These are phyloP conservation scores for Penicillium ucsense DNA, from an alignment of 495 filamentous ascomycete species.

Conservation along the genomic window DNA sequence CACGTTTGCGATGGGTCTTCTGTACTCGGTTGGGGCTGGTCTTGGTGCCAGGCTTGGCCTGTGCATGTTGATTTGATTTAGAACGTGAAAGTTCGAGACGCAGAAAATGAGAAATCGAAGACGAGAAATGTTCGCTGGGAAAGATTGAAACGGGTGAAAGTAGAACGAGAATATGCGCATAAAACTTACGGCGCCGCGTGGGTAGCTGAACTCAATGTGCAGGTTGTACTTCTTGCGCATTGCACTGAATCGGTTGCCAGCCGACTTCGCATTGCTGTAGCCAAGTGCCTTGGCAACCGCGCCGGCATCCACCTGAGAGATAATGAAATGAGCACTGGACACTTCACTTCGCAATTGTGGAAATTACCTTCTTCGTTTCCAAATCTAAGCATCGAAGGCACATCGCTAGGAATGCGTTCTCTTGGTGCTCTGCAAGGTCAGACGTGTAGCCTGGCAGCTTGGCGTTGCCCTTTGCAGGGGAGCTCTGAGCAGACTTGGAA, in stretches of 20 bases:
- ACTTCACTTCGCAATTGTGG: background rate
- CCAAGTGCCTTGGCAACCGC: constrained; percentile 16
- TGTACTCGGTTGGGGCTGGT: background rate
- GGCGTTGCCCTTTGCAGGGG: background rate
- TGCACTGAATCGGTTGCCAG: constrained; percentile 19
- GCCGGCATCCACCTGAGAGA: constrained; percentile 18
- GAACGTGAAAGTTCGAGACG: no score
- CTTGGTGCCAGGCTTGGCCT: background rate
- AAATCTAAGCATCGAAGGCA: background rate
- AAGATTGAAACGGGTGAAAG: no score
- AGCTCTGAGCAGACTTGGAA: background rate
- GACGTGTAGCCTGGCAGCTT: background rate
- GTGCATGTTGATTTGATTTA: no score
- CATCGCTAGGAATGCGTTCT: constrained; percentile 1
- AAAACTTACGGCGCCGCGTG: background rate
- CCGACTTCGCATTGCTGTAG: constrained; percentile 23
- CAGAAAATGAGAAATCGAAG: no score
- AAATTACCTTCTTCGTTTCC: background rate
- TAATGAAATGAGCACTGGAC: background rate
- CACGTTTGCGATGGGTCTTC: background rate
- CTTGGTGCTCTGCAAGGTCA: background rate
- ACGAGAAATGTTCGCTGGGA: no score
- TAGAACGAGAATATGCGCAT: no score
- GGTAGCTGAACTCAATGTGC: background rate
- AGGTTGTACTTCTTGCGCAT: constrained; percentile 21